These are phyloP conservation scores for Metschnikowia chrysomelidarum DNA, from an alignment of 805 yeast genomes.

Conservation along the genomic window DNA sequence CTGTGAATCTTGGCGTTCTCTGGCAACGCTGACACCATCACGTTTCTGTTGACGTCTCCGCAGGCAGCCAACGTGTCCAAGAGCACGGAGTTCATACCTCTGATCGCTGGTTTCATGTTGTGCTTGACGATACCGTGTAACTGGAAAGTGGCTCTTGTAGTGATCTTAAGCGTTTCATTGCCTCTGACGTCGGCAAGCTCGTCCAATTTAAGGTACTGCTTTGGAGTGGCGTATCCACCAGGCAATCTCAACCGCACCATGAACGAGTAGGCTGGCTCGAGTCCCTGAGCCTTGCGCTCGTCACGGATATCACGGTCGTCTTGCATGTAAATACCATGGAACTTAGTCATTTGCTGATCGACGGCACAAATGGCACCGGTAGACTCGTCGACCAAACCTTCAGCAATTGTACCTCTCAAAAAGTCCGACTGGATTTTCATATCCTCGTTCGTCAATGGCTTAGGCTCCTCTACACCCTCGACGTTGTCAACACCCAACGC, in stretches of 20 bases:
- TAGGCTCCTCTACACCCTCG: conserved; percentile 85
- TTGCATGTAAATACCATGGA: conserved; percentile 98
- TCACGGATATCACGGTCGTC: conserved; percentile 97
- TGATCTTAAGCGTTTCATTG: conserved; percentile 89
- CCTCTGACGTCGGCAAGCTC: conserved; percentile 79
- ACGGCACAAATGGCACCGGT: conserved; percentile 90
- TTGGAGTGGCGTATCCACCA: conserved; percentile 85
- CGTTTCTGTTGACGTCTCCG: conserved; percentile 97
- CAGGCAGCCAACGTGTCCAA: conserved; percentile 97
- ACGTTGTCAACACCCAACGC: conserved; percentile 83
- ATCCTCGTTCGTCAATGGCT: conserved; percentile 90
- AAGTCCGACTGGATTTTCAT: conserved; percentile 85
- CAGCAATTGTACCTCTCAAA: conserved; percentile 90
- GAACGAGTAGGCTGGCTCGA: conserved; percentile 95
- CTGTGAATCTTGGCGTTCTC: conserved; percentile 76
- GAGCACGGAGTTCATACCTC: conserved; percentile 87
- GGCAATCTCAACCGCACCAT: conserved; percentile 96
- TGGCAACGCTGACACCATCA: conserved; percentile 89
- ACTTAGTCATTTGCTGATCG: conserved; percentile 92
- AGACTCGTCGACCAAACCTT: conserved; percentile 73
- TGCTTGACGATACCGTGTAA: conserved; percentile 92
- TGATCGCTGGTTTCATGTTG: conserved; percentile 82
- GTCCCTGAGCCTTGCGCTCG: conserved; percentile 84
- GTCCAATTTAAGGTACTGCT: conserved; percentile 86
- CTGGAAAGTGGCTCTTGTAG: conserved; percentile 97